Evolutionary conservation across 257 asterid species (phyloP).

Genomic region (Przewalskia tangutica): DNA sequence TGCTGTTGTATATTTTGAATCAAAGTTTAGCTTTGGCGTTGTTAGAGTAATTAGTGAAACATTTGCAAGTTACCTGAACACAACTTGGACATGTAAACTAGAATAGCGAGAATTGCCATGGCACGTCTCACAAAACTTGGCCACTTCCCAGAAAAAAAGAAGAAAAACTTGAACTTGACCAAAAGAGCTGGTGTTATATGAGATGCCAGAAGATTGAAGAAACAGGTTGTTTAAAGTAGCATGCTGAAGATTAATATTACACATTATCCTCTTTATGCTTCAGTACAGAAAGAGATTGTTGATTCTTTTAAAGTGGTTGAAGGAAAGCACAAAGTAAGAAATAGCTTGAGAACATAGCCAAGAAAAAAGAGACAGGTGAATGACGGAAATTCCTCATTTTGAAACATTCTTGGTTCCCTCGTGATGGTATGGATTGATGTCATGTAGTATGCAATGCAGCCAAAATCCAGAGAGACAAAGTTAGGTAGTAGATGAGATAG

Average conservation of each 20-base stretch:
- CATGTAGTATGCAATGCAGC: slow-evolving; percentile 9
- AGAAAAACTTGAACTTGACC: neutral
- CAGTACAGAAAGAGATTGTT: neutral
- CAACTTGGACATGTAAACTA: neutral
- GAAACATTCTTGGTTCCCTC: neutral
- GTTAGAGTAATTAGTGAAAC: neutral
- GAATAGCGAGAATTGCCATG: too few species aligned
- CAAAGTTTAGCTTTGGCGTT: neutral
- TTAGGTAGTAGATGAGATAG: slow-evolving; percentile 9
- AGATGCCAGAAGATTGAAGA: neutral
- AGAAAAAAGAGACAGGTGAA: neutral
- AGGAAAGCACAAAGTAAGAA: neutral
- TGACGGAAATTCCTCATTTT: neutral
- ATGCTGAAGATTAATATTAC: neutral
- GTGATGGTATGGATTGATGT: neutral
- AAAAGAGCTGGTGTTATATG: neutral
- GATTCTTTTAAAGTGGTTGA: neutral
- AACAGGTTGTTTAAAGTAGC: neutral
- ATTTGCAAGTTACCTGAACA: neutral
- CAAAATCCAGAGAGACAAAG: slow-evolving; percentile 7
- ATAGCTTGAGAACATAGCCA: neutral
- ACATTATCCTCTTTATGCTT: neutral
- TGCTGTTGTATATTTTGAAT: neutral
- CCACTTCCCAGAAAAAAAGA: neutral
- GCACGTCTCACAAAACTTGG: neutral